Percentiles rank a stretch among this genome's conserved stretches.
Conservation (phyloP, 2,329 filamentous ascomycete genomes). For the Rhynchosporium graminicola region DNA sequence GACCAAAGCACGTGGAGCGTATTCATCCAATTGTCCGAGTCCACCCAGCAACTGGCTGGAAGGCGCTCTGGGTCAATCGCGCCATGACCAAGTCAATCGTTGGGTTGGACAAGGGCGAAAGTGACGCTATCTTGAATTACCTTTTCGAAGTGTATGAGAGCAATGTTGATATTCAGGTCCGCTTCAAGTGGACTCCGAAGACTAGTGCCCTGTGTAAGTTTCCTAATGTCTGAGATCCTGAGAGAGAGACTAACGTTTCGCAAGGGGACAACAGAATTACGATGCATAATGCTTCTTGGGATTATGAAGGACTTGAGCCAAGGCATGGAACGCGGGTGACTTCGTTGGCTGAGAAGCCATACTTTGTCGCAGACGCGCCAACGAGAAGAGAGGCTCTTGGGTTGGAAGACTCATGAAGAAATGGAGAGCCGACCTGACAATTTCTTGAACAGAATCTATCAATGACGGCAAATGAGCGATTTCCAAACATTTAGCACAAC, state of each 20-base stretch:
- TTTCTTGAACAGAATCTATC: neutral
- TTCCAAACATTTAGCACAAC: too few species aligned
- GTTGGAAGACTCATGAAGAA: conserved; percentile 48
- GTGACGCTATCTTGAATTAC: conserved; percentile 66
- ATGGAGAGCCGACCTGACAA: neutral
- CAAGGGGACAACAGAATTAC: conserved; percentile 67
- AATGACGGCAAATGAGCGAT: neutral
- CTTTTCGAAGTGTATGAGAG: conserved; percentile 68
- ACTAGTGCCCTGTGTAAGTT: conserved; percentile 62
- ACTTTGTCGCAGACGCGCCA: conserved; percentile 63
- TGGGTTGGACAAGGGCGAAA: conserved; percentile 68
- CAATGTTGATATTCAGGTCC: conserved; percentile 68
- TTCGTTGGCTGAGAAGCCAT: conserved; percentile 69
- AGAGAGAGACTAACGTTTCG: neutral
- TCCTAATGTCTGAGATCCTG: neutral
- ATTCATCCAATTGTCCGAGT: conserved; percentile 68
- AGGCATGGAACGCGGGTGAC: conserved; percentile 74
- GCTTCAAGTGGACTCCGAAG: conserved; percentile 68
- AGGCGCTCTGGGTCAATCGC: conserved; percentile 70
- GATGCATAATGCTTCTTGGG: conserved; percentile 74
- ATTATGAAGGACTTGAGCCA: conserved; percentile 67
- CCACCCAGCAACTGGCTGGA: conserved; percentile 75
- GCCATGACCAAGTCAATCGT: conserved; percentile 69
- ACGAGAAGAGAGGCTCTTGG: conserved; percentile 68
- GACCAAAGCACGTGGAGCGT: conserved; percentile 67